phyloP scores from a whole-genome alignment of 2,329 filamentous ascomycete species.

The Neonectria punicea region DNA sequence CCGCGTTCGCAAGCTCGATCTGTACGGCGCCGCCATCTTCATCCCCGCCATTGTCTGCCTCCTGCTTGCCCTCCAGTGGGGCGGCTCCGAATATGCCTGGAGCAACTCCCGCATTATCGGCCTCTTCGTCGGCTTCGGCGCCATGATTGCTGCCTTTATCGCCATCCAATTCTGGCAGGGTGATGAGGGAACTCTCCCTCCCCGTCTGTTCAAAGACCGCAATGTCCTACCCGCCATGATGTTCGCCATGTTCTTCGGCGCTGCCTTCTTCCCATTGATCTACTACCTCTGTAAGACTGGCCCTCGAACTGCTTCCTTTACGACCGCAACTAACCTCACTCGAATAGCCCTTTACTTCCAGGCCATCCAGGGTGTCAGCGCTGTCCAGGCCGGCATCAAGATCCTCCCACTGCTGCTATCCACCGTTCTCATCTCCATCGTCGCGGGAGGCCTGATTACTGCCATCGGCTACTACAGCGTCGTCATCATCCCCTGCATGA shows the following conservation, averaged over 20 bases:
- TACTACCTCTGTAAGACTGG: constrained; percentile 61
- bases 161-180: constrained; percentile 56
- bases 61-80: constrained; percentile 67
- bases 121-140: constrained; percentile 60
- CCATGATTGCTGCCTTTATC: constrained; percentile 59
- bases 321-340: constrained; percentile 23
- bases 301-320: background rate
- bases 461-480: constrained; percentile 54
- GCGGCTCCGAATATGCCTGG: constrained; percentile 64
- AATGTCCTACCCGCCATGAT: constrained; percentile 53
- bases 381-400: constrained; percentile 65
- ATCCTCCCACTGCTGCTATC: constrained; percentile 63
- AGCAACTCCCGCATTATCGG: constrained; percentile 59
- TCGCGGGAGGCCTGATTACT: constrained; percentile 55
- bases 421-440: constrained; percentile 60
- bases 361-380: constrained; percentile 62
- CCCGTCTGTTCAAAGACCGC: constrained; percentile 57
- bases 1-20: constrained; percentile 59
- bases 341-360: constrained; percentile 62
- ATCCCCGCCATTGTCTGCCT: constrained; percentile 63
- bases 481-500: constrained; percentile 55
- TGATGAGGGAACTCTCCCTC: constrained; percentile 58
- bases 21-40: constrained; percentile 60
- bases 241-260: constrained; percentile 61
- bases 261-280: constrained; percentile 63